These are phyloP conservation scores for Vigna hirtella DNA, from an alignment of 306 rosid species.

Conservation along the genomic window DNA sequence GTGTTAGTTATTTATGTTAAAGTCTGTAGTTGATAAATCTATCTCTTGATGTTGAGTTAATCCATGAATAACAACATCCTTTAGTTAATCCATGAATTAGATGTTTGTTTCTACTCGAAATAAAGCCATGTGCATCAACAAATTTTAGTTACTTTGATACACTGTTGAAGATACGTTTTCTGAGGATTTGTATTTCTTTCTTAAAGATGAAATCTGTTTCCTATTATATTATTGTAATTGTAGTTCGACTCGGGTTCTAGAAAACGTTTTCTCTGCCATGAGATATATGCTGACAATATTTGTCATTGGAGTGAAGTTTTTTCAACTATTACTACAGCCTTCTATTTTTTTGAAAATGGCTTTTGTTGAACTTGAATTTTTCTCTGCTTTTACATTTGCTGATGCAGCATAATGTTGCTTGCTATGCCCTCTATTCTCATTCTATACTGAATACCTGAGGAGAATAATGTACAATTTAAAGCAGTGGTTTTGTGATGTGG, in stretches of 20 bases:
- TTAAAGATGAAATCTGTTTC: background rate
- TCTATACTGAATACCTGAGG: background rate
- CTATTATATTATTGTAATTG: background rate
- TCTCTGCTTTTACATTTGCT: conserved; percentile 11
- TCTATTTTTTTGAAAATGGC: background rate
- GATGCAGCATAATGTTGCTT: background rate
- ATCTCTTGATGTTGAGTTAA: conserved; percentile 11
- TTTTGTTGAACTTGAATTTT: background rate
- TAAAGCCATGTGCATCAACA: background rate
- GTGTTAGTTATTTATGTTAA: background rate
- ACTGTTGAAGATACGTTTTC: background rate
- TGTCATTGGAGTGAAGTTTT: background rate
- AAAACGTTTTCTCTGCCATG: background rate
- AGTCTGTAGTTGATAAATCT: conserved; percentile 7
- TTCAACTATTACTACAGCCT: background rate
- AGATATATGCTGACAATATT: background rate
- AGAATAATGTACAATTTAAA: background rate
- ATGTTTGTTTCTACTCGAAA: background rate
- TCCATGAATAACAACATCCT: background rate
- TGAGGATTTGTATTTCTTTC: background rate
- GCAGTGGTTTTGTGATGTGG: background rate
- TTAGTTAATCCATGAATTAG: conserved; percentile 1
- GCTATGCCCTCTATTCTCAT: background rate
- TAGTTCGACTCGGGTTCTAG: background rate
- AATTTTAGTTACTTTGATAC: background rate